Base-by-base conservation (phyloP, 2,329 filamentous ascomycete genomes). In the Penicillium sp. region DNA sequence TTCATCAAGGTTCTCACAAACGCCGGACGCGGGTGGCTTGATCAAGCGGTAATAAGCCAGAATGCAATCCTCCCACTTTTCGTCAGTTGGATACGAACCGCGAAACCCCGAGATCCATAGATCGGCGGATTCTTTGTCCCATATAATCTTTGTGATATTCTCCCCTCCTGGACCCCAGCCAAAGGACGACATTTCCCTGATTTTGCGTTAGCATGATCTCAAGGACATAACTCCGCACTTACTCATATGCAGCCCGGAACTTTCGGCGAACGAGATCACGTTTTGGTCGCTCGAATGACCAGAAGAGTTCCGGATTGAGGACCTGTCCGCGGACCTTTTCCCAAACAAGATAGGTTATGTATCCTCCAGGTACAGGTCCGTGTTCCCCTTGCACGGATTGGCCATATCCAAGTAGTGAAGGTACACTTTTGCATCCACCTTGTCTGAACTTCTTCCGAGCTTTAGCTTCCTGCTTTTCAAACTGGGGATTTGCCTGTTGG, bases 331-430 rank as follows among this genome's bases (percentile, higher is more conserved):
- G 38, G 47, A 50, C 47, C 38, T 50, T 43, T 42, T 43, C 27
- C 47, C 38, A 50, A 35, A 50, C 39, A 42, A 50, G 29, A 50
- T 42, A 42, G 47, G 39, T 42, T 42, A 50, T 42, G 19, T 50
- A 50, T 42, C 47, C 47, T 42, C 47, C 39, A 42, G 47, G 39
- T 42, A 50, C n/a, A 42, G 47, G 47, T 50, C 47, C 30, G 18
- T 42, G 19, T 34, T 42, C 47, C 38, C 47, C 39, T 50, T 50
- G 47, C 14, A 35, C 39, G 38, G 47, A 50, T 42, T 42, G 47
- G 47, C 47, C 19, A 35, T 41, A 50, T 35, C 47, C 39, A 50
- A 50, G 47, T 32, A 50, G 47, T 36, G 38, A 32, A 42, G 47
- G 47, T 35, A 50, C 39, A 50, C 47, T 50, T 27, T 42, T 41